Evolutionary conservation across 768 basidiomycete genomes (phyloP), one percentile per base, ranked within the genome.

Genomic region (Russula sp.): DNA sequence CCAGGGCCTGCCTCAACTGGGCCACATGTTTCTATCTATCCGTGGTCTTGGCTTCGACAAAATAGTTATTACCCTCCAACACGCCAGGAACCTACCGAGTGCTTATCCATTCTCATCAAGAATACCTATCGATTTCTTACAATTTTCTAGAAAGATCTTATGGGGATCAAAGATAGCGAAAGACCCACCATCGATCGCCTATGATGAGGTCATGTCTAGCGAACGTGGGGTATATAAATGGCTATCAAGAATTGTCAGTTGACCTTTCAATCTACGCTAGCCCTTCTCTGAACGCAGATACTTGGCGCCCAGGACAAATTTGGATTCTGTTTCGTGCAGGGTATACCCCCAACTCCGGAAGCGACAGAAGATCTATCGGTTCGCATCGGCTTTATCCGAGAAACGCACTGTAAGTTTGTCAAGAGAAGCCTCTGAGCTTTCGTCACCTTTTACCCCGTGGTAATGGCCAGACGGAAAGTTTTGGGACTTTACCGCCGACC

Each of bases 401-500:
- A 96, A 73, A 98, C 96, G 0, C 86, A 88, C 56, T 87, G 84
- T 81, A 59, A 63, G 77, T 61, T 20, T 40, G 49, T 49, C 1
- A 37, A 6, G 7, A 16, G n/a, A 9, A 11, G 2, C 37, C 47
- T 34, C 37, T 32, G 16, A 8, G 10, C 4, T 54, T 31, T 31
- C 32, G 2, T 44, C 20, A 42, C 20, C 9, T 39, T 34, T 51
- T 47, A 48, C 6, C 35, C 32, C 11, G 52, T 65, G 48, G 27
- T 18, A 14, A 16, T 22, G 31, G 39, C 1, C 66, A 94, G 93
- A 98, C 70, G 96, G 95, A 39, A 86, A 85, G 61, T 95, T 98
- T 75, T 99, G 96, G 95, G 93, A 98, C 70, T 96, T 98, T 70
- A 97, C 94, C 0, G 85, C 95, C 0, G 87, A 96, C 71, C 80